phyloP scores from a whole-genome alignment of 495 filamentous ascomycete species.

The Trichoderma parareesei region DNA sequence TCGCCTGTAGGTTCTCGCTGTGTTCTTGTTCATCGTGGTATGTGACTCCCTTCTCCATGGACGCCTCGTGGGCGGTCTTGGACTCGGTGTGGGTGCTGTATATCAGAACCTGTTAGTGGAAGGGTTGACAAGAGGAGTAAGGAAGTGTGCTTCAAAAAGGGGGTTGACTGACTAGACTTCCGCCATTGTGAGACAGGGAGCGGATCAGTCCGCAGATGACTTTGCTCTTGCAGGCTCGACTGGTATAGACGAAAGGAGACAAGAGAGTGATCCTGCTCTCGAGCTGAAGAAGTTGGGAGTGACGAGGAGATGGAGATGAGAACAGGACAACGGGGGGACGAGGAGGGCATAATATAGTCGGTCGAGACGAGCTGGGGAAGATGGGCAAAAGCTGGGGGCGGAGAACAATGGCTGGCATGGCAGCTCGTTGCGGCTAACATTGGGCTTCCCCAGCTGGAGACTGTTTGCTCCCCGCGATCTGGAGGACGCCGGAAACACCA shows the following conservation, averaged over 20 bases:
- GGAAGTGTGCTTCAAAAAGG: not conserved
- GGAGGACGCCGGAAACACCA: not conserved
- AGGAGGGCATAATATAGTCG: not conserved
- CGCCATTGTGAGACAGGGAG: not conserved
- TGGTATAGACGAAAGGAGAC: not conserved
- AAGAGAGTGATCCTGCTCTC: not conserved
- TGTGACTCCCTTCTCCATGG: slow-evolving; percentile 1
- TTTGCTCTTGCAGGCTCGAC: not conserved
- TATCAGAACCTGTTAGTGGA: not conserved
- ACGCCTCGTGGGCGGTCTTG: not conserved
- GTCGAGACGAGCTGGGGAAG: not conserved
- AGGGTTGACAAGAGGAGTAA: not conserved
- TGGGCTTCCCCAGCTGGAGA: not conserved
- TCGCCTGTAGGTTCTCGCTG: slow-evolving; percentile 16
- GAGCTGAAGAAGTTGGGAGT: not conserved
- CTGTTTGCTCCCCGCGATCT: not conserved
- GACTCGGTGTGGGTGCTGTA: not conserved
- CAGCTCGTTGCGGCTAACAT: not conserved
- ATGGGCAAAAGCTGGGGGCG: not conserved
- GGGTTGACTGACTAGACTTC: slow-evolving; percentile 1
- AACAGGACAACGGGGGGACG: not conserved
- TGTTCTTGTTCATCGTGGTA: not conserved
- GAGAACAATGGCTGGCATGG: not conserved
- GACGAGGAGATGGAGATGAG: not conserved
- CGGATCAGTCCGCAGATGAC: not conserved